Base-by-base conservation (phyloP, 768 basidiomycete species). In the Mycena rebaudengoi region DNA sequence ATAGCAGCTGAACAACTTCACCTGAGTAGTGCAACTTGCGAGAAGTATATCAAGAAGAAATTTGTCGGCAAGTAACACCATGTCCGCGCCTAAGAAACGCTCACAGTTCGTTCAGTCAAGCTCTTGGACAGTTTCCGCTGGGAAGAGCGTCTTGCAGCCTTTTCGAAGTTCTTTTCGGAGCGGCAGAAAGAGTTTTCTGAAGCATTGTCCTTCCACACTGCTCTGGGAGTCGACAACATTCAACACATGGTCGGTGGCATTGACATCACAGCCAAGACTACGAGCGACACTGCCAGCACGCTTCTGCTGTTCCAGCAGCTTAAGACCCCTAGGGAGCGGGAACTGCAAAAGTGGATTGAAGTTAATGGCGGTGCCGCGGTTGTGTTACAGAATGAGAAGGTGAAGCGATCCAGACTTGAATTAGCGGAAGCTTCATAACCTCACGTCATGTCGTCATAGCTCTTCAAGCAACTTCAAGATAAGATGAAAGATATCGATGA, bases 11-110 rank as follows among this genome's bases (percentile, higher is more conserved):
- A n/a, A n/a, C n/a, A n/a, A n/a, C 5, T 5, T 51, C 13, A 49
- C 11, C 30, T 35, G 20, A 7, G 18, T 18, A 53, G 52, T 30
- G 37, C 23, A 41, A 41, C 16, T 11, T 55, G 83, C 63, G 84
- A 86, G 56, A 73, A 74, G 3, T 86, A 85, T 59, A 56, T 79
- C 30, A 83, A 83, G 64, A 82, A 82, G 51, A 72, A 75, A 18
- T 74, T 83, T 48, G 64, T 83, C 6, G 76, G 81, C 78, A 16
- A 18, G 77, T 73, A 10, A 4, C 14, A 40, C 18, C 45, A n/a
- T 30, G 13, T 12, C 41, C 18, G 29, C 16, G 8, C 26, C 13
- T 5, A 0, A 29, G 26, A 26, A 50, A 11, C 6, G 12, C 26
- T 53, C 37, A 41, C 25, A 2, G 18, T n/a, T 13, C 4, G 23